phyloP scores from a whole-genome alignment of 2,329 filamentous ascomycete genomes.

The Aspergillus japonicus region DNA sequence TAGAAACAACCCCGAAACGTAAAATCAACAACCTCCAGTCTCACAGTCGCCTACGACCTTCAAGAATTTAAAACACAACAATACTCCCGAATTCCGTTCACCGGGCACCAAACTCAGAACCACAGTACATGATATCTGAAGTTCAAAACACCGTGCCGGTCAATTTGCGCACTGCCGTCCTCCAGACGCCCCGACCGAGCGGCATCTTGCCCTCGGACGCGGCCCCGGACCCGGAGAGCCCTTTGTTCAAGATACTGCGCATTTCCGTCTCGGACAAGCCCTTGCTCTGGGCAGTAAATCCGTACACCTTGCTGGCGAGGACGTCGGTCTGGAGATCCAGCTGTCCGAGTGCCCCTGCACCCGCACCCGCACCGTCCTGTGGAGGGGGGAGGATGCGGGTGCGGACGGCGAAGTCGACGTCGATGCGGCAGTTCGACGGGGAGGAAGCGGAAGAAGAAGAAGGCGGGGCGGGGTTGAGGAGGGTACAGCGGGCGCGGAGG shows the following conservation, averaged over 20 bases:
- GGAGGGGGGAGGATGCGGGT: slow-evolving; percentile 23
- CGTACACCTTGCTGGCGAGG: slow-evolving; percentile 42
- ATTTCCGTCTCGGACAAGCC: slow-evolving; percentile 38
- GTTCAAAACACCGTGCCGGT: slow-evolving; percentile 35
- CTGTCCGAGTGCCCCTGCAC: slow-evolving; percentile 18
- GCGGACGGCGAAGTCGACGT: slow-evolving; percentile 42
- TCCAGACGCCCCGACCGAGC: slow-evolving; percentile 42
- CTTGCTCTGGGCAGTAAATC: slow-evolving; percentile 32
- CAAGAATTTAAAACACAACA: too few species aligned
- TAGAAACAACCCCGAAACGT: background rate
- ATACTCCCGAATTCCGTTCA: too few species aligned
- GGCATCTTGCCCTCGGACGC: slow-evolving; percentile 15
- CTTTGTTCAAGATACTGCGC: slow-evolving; percentile 34
- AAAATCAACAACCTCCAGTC: too few species aligned
- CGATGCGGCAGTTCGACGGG: slow-evolving; percentile 26
- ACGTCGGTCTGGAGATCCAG: slow-evolving; percentile 41
- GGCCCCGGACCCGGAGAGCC: slow-evolving; percentile 15
- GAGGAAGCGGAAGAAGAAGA: slow-evolving; percentile 1
- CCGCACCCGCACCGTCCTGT: slow-evolving; percentile 16
- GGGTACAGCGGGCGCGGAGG: slow-evolving; percentile 40
- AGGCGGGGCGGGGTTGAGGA: slow-evolving; percentile 29
- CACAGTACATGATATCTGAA: too few species aligned
- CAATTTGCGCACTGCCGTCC: slow-evolving; percentile 38
- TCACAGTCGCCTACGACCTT: too few species aligned
- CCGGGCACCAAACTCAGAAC: too few species aligned